These are phyloP conservation scores for Diaporthe vexans DNA, from an alignment of 2,329 filamentous ascomycete species.

Conservation along the genomic window DNA sequence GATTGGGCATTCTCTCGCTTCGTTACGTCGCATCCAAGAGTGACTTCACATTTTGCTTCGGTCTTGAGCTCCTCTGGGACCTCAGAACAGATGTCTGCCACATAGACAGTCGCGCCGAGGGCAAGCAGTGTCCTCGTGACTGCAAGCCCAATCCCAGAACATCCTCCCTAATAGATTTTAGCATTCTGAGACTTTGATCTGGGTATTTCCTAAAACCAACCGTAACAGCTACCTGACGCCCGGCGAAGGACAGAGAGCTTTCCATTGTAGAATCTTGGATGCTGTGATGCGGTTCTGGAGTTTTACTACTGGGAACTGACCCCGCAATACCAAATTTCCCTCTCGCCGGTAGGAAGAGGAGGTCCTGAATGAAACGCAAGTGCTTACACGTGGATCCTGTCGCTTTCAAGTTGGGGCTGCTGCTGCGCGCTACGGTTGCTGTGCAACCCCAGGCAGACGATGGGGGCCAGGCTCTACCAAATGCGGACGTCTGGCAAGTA, in stretches of 20 bases:
- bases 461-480: too few species aligned
- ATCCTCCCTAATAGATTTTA: background rate
- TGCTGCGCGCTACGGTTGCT: background rate
- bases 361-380: background rate
- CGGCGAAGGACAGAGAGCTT: background rate
- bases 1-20: background rate
- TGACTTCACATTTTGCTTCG: background rate
- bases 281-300: background rate
- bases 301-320: background rate
- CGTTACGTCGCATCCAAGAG: background rate
- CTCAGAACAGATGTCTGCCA: background rate
- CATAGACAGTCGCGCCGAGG: slow-evolving; percentile 1
- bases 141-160: slow-evolving; percentile 10
- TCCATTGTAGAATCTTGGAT: background rate
- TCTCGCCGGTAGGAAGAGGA: background rate
- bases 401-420: background rate
- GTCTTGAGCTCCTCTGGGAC: background rate
- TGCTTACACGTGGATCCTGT: background rate
- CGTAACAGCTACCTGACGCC: background rate
- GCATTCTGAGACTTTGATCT: too few species aligned
- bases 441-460: background rate
- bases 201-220: background rate
- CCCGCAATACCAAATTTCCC: background rate
- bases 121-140: background rate
- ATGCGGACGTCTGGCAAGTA: too few species aligned